Evolutionary conservation across 441 rosid genomes (phyloP).

Genomic region (Gossypium lobatum): DNA sequence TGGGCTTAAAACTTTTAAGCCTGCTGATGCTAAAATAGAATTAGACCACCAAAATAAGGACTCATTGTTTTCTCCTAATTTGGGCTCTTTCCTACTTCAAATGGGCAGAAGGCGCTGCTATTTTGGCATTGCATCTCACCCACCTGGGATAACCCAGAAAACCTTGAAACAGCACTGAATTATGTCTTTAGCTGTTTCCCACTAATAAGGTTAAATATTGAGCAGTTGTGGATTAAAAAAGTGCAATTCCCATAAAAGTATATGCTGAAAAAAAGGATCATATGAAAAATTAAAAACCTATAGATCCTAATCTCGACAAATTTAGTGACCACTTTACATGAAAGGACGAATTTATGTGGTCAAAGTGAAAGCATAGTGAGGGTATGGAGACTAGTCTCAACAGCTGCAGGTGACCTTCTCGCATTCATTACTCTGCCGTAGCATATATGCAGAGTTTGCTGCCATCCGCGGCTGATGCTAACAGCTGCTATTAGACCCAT

Average conservation of each 20-base stretch:
- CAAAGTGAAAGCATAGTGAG: slow-evolving; percentile 2
- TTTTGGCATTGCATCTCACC: too few species aligned
- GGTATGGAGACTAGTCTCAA: slow-evolving; percentile 2
- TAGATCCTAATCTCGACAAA: background rate
- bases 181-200: too few species aligned
- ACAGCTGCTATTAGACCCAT: slow-evolving; percentile 13
- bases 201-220: too few species aligned
- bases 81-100: background rate
- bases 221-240: too few species aligned
- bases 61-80: background rate
- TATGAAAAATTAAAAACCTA: background rate
- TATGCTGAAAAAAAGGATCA: too few species aligned
- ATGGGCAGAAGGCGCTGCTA: background rate
- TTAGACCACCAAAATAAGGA: background rate
- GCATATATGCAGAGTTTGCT: slow-evolving; percentile 16
- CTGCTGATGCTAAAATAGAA: background rate
- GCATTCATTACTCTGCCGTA: slow-evolving; percentile 5
- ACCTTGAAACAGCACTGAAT: too few species aligned
- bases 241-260: too few species aligned
- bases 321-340: background rate
- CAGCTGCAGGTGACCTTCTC: slow-evolving; percentile 5
- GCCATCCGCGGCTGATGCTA: slow-evolving; percentile 8
- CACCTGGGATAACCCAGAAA: too few species aligned
- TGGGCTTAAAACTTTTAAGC: background rate
- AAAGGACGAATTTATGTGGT: background rate